Base-by-base conservation (phyloP, 352 stramenopile genomes). In the Globisporangium mamillatum region DNA sequence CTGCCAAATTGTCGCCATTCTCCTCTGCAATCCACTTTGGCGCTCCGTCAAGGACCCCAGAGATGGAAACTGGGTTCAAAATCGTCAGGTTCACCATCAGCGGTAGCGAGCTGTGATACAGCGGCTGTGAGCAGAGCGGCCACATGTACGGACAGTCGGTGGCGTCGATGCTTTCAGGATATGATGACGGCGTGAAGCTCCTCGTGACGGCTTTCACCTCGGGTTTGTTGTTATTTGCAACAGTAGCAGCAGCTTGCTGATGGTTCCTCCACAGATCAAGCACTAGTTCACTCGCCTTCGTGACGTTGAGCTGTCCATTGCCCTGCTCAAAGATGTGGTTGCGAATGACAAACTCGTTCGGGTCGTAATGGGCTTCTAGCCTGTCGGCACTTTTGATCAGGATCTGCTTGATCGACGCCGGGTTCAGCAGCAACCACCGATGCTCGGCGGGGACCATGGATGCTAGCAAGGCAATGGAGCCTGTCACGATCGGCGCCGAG, bases 271-370 rank as follows among this genome's bases (percentile, higher is more conserved):
- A 87, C 27, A 88, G 64, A 34, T 70, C 67, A 8, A 77, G 60
- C 12, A 90, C 76, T 4, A 80, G 59, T 41, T 81, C 70, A 29
- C 80, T 90, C 1, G 88, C 88, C 25, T 64, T 72, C 0, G 75
- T 83, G 29, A 96, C 72, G 60, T 96, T 90, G 29, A 96, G 67
- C 38, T 75, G 68, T n/a, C 90, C 90, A 1, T 77, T 83, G 2
- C 90, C 90, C 73, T 97, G 90, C 72, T 96, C 90, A 63, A 94
- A 96, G 38, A 96, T 84, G 58, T 94, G 84, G 61, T 91, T 90
- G 66, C 82, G 81, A 64, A 88, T 73, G 0, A 82, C 72, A 59
- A 81, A 75, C 1, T 82, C 76, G 12, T 73, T 67, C 5, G 68
- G 57, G 29, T 86, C 62, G 8, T 70, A 63, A 8, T 70, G 75